phyloP scores from a whole-genome alignment of 1,284 basidiomycete species.

The Ustilago shanxiensis region DNA sequence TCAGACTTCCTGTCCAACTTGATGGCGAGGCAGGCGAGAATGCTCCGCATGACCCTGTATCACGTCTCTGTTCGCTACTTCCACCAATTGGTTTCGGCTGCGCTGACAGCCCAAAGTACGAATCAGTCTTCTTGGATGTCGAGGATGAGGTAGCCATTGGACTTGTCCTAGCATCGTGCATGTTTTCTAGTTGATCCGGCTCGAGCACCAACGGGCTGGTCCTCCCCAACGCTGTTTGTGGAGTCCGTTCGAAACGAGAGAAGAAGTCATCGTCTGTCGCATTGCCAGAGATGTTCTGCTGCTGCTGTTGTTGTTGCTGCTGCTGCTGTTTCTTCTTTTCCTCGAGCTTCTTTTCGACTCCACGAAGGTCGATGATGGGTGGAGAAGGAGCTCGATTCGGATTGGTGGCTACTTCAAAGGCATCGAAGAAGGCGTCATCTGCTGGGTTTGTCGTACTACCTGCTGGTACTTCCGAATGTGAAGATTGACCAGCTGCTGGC shows the following conservation, averaged over 20 bases:
- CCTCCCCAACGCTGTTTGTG: constrained; percentile 37
- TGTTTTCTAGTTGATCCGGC: constrained; percentile 55
- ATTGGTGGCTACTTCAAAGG: constrained; percentile 48
- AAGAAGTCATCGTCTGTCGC: constrained; percentile 55
- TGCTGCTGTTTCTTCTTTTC: constrained; percentile 33
- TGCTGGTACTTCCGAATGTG: not conserved
- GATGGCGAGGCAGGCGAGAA: constrained; percentile 31
- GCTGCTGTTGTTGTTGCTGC: constrained; percentile 19
- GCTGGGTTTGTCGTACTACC: constrained; percentile 27
- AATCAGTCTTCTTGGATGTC: constrained; percentile 18
- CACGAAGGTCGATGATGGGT: constrained; percentile 65
- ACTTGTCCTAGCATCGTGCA: constrained; percentile 54
- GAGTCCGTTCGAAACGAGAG: constrained; percentile 50
- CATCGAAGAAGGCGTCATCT: constrained; percentile 56
- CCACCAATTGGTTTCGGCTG: constrained; percentile 36
- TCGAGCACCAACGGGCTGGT: constrained; percentile 43
- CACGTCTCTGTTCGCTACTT: constrained; percentile 7
- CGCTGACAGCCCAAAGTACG: constrained; percentile 38
- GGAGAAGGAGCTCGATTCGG: constrained; percentile 52
- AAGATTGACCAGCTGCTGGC: constrained; percentile 4
- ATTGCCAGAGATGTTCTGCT: constrained; percentile 5
- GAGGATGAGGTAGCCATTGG: constrained; percentile 33
- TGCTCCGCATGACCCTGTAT: constrained; percentile 8
- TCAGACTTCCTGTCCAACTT: constrained; percentile 55
- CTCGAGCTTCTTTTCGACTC: constrained; percentile 61